A percentile compares a stretch with the other conserved stretches of the same genome.
phyloP scores from a whole-genome alignment of 257 asterid genomes.

The Salvia miltiorrhiza region DNA sequence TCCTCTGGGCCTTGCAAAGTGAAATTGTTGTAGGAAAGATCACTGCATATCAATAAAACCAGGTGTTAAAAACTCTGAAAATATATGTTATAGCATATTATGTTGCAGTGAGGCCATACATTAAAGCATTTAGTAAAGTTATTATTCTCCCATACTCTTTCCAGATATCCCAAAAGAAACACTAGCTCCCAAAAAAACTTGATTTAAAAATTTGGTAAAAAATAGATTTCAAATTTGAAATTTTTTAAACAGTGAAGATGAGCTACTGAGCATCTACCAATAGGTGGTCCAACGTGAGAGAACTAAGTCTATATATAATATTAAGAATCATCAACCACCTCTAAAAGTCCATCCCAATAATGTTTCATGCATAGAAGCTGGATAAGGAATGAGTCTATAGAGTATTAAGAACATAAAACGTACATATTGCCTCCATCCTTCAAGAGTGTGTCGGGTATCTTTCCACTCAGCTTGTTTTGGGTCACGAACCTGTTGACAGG shows the following conservation, averaged over 20 bases:
- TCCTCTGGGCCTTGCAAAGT: conserved; percentile 67
- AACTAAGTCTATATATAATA: too few species aligned
- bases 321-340: too few species aligned
- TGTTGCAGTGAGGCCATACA: not conserved
- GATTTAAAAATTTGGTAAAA: not conserved
- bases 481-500: conserved; percentile 47
- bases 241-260: not conserved
- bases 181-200: not conserved
- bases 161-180: not conserved
- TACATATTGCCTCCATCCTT: conserved; percentile 67
- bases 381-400: not conserved
- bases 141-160: not conserved
- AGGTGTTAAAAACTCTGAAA: conserved; percentile 3
- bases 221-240: not conserved
- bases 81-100: not conserved
- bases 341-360: too few species aligned
- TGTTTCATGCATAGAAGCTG: too few species aligned
- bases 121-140: not conserved
- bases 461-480: conserved; percentile 64
- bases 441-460: conserved; percentile 59
- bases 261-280: not conserved
- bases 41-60: conserved; percentile 46
- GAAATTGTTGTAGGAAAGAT: conserved; percentile 86
- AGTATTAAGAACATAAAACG: conserved; percentile 26
- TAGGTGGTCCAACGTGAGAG: too few species aligned